A percentile compares a stretch with the other conserved stretches of the same genome.
Conservation (phyloP, 2,329 filamentous ascomycete genomes). For the Colletotrichum endophyticum region DNA sequence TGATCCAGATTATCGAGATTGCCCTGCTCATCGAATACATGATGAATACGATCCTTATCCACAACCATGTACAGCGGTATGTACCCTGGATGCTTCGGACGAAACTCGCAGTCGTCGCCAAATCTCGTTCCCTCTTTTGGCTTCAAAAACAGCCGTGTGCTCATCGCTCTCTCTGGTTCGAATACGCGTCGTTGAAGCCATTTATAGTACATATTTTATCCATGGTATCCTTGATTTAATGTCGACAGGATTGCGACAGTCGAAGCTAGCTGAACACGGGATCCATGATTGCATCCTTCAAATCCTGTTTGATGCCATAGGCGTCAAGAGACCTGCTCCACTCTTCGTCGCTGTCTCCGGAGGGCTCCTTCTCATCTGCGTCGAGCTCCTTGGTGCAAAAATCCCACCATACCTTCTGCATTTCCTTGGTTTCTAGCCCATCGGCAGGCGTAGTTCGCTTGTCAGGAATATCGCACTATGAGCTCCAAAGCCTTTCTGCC, state of each 20-base stretch:
- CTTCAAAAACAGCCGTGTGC: background rate
- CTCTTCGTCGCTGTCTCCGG: background rate
- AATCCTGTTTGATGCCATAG: background rate
- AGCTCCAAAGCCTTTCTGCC: background rate
- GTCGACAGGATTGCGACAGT: background rate
- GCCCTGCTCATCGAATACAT: background rate
- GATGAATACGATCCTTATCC: background rate
- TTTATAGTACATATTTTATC: background rate
- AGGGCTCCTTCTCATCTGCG: background rate
- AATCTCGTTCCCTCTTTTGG: background rate
- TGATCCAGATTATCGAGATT: background rate
- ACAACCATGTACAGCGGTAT: background rate
- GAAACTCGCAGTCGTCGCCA: background rate
- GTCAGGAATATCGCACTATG: background rate
- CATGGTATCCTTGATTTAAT: background rate
- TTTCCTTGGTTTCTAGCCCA: background rate
- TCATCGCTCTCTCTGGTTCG: background rate
- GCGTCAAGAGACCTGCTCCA: background rate
- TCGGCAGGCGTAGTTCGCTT: background rate
- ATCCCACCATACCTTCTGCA: background rate
- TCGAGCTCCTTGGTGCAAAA: background rate
- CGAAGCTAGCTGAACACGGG: background rate
- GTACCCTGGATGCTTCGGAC: background rate
- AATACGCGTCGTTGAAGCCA: background rate
- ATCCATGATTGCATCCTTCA: background rate